Evolutionary conservation across 495 filamentous ascomycete genomes (phyloP).

Genomic region (Penicillium antarcticum): DNA sequence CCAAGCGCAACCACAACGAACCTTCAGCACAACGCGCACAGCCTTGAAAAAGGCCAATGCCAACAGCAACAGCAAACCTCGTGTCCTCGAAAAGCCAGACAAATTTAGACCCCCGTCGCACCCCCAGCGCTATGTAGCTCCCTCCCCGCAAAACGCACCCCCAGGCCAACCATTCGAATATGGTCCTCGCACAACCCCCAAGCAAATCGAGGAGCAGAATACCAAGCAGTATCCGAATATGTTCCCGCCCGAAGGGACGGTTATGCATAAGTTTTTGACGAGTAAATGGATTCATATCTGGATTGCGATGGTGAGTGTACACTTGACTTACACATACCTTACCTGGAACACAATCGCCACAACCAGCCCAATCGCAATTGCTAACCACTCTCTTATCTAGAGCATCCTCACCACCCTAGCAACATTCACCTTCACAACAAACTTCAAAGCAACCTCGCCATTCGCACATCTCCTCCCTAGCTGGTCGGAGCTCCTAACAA

Average conservation of each 20-base stretch:
- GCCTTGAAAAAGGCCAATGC: slow-evolving; percentile 6
- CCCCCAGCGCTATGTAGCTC: slow-evolving; percentile 52
- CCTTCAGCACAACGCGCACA: slow-evolving; percentile 23
- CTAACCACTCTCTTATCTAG: slow-evolving; percentile 31
- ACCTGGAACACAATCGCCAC: not conserved
- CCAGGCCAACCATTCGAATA: slow-evolving; percentile 50
- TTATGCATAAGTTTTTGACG: slow-evolving; percentile 71
- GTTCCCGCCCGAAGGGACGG: slow-evolving; percentile 72
- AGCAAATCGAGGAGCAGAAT: slow-evolving; percentile 58
- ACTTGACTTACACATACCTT: not conserved
- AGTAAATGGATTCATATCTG: slow-evolving; percentile 69
- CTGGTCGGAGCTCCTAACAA: slow-evolving; percentile 52
- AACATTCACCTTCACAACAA: slow-evolving; percentile 61
- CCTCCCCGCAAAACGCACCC: slow-evolving; percentile 26
- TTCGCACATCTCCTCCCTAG: slow-evolving; percentile 71
- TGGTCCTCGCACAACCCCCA: slow-evolving; percentile 58
- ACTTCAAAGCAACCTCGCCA: slow-evolving; percentile 67
- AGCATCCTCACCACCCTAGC: slow-evolving; percentile 65
- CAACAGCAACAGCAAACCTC: slow-evolving; percentile 38
- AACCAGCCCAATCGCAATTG: not conserved
- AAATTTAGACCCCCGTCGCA: slow-evolving; percentile 87
- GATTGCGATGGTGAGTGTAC: slow-evolving; percentile 63
- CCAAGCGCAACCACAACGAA: slow-evolving; percentile 20
- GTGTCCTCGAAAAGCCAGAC: slow-evolving; percentile 72
- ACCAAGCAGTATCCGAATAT: slow-evolving; percentile 74